Evolutionary conservation across 306 rosid genomes (phyloP), one percentile per base, ranked within the genome.

Genomic region (Lathyrus sativus): DNA sequence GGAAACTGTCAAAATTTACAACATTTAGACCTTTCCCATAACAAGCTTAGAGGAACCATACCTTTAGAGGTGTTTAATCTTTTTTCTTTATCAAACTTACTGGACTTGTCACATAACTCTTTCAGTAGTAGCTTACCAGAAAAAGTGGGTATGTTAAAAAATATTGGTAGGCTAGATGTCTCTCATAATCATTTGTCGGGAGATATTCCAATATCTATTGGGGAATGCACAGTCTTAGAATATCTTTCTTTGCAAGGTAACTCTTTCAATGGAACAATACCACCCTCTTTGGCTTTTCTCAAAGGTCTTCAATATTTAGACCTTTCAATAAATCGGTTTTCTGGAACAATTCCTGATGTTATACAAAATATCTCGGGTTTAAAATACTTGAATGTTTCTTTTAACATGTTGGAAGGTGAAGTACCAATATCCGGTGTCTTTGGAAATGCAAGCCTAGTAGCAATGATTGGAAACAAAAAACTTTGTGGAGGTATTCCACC

Each of bases 301-400:
- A 78, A 38, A 61, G 70, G 67, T n/a, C 71, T 80, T 14, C 28
- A 2, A 22, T 0, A 2, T 28, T 59, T 80, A 65, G 83, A 83
- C 43, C 15, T 83, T n/a, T 81, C 83, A 0, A 12, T 4, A n/a
- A 86, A 76, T 51, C 66, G 43, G 7, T 71, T 86, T 18, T 61
- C 67, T 0, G 81, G 84, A 11, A 3, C 11, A 14, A 58, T 58
- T 33, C 64, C 64, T 2, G n/a, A 8, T 0, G 22, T 0, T 58
- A 1, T 58, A 8, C 64, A 58, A 6, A 58, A 58, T 7, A 58
- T 58, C 6, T 3, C 24, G 1, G 0, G 3, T 2, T 14, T 58
- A 33, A 14, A 54, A 11, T 4, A 54, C 37, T 54, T 54, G 1
- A 54, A 54, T 54, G 37, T 54, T 54, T 54, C 50, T 13, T 44